Conservation (phyloP, 371 early-diverging fungal genomes). For the Apophysomyces sp. region DNA sequence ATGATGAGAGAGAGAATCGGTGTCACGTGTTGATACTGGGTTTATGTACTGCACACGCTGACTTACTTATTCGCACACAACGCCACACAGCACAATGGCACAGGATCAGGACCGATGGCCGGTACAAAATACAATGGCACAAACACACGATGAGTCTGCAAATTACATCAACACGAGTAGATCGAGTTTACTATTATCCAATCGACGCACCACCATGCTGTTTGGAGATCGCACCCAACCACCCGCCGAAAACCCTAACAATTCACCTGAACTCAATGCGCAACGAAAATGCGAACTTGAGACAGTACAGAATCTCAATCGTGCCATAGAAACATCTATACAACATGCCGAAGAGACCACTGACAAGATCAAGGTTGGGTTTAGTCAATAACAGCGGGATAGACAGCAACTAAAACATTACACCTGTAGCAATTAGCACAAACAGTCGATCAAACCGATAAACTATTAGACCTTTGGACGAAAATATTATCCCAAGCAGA, state of each 20-base stretch:
- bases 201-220: slow-evolving; percentile 19
- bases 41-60: no score
- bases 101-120: not conserved
- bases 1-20: no score
- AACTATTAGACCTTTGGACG: slow-evolving; percentile 39
- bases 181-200: slow-evolving; percentile 14
- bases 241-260: slow-evolving; percentile 30
- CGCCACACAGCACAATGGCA: no score
- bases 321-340: slow-evolving; percentile 18
- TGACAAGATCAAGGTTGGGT: slow-evolving; percentile 16
- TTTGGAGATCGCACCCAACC: slow-evolving; percentile 14
- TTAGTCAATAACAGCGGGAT: not conserved
- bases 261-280: slow-evolving; percentile 28
- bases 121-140: not conserved
- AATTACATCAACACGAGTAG: not conserved
- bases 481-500: slow-evolving; percentile 32
- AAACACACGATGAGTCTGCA: not conserved
- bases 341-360: slow-evolving; percentile 20
- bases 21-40: no score
- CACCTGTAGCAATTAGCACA: slow-evolving; percentile 22
- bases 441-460: slow-evolving; percentile 35
- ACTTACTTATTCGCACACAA: no score
- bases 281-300: slow-evolving; percentile 29
- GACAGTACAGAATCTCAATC: slow-evolving; percentile 25
- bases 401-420: not conserved